Conservation (phyloP, 83 land plant genomes). For the Picea mariana region DNA sequence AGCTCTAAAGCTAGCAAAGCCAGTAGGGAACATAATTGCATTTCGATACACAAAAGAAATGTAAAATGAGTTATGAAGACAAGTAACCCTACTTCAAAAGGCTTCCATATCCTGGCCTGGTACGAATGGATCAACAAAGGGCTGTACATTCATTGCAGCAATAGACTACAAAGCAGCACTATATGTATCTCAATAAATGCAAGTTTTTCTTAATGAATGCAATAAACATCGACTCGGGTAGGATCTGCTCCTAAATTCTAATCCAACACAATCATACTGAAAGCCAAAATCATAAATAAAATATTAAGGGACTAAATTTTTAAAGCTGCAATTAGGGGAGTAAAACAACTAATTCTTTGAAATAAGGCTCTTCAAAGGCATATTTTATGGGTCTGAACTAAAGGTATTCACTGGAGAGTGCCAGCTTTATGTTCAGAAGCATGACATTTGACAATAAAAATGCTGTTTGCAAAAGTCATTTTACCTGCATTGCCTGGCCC, state of each 20-base stretch:
- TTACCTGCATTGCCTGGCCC: slow-evolving; percentile 97
- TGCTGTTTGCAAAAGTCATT: background rate
- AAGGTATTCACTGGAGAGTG: background rate
- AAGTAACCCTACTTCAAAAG: slow-evolving; percentile 5
- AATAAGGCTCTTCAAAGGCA: background rate
- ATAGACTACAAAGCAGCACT: background rate
- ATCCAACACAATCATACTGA: background rate
- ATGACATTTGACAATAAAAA: slow-evolving; percentile 8
- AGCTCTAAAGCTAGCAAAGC: background rate
- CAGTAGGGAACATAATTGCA: background rate
- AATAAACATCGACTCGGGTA: background rate
- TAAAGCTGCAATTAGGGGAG: background rate
- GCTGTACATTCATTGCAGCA: background rate
- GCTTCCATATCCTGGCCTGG: slow-evolving; percentile 2
- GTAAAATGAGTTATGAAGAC: background rate
- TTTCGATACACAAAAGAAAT: background rate
- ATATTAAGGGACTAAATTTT: background rate
- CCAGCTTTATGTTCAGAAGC: slow-evolving; percentile 6
- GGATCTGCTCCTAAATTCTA: background rate
- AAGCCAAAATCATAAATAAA: background rate
- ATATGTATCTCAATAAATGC: no score
- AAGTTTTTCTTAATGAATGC: background rate
- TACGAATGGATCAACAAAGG: background rate
- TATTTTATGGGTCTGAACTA: background rate
- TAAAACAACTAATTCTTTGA: background rate